A percentile compares a stretch with the other conserved stretches of the same genome.
phyloP scores from a whole-genome alignment of 169 alveolate genomes.

The Cryptosporidium canis region DNA sequence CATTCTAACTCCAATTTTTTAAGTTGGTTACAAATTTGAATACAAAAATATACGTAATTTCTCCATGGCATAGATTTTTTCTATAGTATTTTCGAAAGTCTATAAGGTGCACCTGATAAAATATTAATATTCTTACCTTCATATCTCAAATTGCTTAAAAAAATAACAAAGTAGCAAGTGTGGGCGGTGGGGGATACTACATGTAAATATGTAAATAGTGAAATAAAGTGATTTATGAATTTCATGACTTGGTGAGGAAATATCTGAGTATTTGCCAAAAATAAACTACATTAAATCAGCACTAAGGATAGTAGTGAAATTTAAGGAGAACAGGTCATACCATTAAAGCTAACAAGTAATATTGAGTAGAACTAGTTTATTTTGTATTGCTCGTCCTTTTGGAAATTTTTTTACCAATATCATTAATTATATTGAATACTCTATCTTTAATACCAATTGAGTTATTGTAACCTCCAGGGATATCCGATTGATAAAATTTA shows the following conservation, averaged over 20 bases:
- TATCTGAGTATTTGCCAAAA: no score
- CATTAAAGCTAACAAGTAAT: neutral
- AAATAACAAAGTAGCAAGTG: neutral
- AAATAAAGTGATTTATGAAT: no score
- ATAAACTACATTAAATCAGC: no score
- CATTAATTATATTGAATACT: neutral
- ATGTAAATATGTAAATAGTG: no score
- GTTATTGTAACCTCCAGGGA: neutral
- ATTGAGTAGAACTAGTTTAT: neutral
- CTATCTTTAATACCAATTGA: constrained; percentile 2
- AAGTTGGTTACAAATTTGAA: constrained; percentile 2
- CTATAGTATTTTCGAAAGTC: neutral
- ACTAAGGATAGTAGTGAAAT: no score
- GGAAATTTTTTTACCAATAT: neutral
- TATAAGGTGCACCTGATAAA: no score
- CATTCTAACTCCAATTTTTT: constrained; percentile 41
- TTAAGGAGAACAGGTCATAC: no score
- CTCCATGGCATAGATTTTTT: constrained; percentile 27
- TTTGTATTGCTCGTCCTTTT: neutral
- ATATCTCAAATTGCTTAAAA: neutral
- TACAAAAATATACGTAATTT: constrained; percentile 32
- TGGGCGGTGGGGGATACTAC: neutral
- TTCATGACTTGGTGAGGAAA: no score
- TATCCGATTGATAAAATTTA: neutral
- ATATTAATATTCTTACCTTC: neutral